Evolutionary conservation across 148 eudicot species (phyloP), one percentile per base, ranked within the genome.

Genomic region (Fagopyrum tataricum): DNA sequence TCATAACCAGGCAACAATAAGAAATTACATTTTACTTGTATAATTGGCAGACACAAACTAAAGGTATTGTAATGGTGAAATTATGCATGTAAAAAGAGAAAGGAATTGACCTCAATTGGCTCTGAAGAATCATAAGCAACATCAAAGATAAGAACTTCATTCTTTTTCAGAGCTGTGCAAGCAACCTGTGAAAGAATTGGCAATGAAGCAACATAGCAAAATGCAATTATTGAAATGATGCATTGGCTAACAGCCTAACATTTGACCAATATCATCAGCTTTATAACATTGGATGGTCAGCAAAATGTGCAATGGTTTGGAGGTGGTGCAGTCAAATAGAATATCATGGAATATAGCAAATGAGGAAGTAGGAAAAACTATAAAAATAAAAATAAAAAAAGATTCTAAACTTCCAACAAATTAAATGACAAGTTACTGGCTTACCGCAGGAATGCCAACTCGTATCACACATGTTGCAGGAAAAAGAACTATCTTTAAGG

Each of bases 91-190:
- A 43, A 43, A 11, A 44, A 70, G 72, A 73, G 42, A 61, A 66
- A 76, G 5, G 4, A 20, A 42, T 49, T 4, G 82, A 87, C 97
- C 79, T 89, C 87, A 77, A 84, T 74, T 17, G 97, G 98, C 64
- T 91, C 85, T 3, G 91, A 79, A 70, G 96, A 89, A 76, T 82
- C 73, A 74, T 85, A 91, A 43, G 91, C 93, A 76, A 91, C 86
- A 79, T 94, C 98, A 77, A 81, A 94, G 69, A 94, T 88, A 53
- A 59, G 79, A 31, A 91, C 76, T 77, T 85, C 93, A 78, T 82
- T 82, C 66, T 84, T 83, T 72, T 75, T 87, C 77, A 75, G 77
- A 68, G 97, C 85, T 55, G 97, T 81, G 80, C 97, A 94, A 44
- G 96, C 98, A 79, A 94, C 89, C 98, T 94, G 87, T 58, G 64